These are phyloP conservation scores for Aureobasidium sp. DNA, from an alignment of 2,329 filamentous ascomycete genomes.

Conservation along the genomic window DNA sequence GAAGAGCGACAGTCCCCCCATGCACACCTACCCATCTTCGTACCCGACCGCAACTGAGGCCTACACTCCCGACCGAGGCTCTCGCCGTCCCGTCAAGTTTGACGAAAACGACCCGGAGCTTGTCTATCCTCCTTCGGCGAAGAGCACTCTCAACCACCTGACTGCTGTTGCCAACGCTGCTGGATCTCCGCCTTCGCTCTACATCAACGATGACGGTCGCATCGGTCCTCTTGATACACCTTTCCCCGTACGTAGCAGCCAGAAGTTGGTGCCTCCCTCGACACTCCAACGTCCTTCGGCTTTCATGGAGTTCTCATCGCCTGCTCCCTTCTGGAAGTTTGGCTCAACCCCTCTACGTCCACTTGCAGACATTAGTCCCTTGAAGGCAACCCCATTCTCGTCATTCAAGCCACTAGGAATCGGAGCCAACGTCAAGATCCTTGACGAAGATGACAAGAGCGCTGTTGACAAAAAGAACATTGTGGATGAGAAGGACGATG, in stretches of 20 bases:
- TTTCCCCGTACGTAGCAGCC: constrained; percentile 34
- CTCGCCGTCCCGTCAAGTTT: constrained; percentile 30
- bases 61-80: constrained; percentile 46
- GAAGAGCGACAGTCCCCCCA: constrained; percentile 32
- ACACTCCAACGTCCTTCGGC: constrained; percentile 74
- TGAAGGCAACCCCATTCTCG: constrained; percentile 28
- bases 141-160: constrained; percentile 22
- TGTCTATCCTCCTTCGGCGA: constrained; percentile 18
- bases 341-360: constrained; percentile 55
- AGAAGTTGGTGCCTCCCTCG: constrained; percentile 67
- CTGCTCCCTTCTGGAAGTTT: constrained; percentile 83
- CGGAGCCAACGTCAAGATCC: constrained; percentile 17
- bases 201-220: constrained; percentile 28
- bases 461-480: constrained; percentile 14
- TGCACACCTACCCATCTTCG: constrained; percentile 27
- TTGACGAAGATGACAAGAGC: constrained; percentile 17
- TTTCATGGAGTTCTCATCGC: constrained; percentile 77
- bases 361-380: constrained; percentile 28
- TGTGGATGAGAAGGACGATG: constrained; percentile 17
- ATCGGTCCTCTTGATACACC: constrained; percentile 28
- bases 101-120: constrained; percentile 17
- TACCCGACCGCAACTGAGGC: constrained; percentile 43
- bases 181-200: constrained; percentile 29
- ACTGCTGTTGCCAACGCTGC: constrained; percentile 29
- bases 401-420: constrained; percentile 19